Base-by-base conservation (phyloP, 192 early-diverging fungal species). In the Dispira simplex region DNA sequence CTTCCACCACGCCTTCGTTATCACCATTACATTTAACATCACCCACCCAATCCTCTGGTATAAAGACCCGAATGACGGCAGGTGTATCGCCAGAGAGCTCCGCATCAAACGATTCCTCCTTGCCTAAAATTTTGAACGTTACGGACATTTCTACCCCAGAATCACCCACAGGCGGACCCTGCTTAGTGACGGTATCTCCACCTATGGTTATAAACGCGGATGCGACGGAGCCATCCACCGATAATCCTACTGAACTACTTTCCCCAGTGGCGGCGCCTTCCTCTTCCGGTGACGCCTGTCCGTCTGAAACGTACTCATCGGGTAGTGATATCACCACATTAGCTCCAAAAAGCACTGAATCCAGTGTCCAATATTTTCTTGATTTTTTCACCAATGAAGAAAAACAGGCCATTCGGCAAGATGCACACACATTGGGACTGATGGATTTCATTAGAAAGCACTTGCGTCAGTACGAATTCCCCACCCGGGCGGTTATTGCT, bases 361-460 rank as follows among this genome's bases (percentile, higher is more conserved):
- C 18, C 48, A 8, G 48, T 51, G 18, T 16, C 3, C 48, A 23
- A 39, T 39, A 39, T 39, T 39, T 39, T 39, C 32, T 23, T 1
- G 54, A 56, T 13, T 21, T 56, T 56, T 73, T 69, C 44, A 69
- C 68, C 8, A 26, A 20, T 4, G 72, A 63, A 12, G 74, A 72
- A 63, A 70, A 68, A 48, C 69, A 70, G 47, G 23, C 68, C 18
- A 64, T 78, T 20, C 71, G 71, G 45, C 8, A 44, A 23, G 72
- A 77, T 23, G 75, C 72, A 9, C 63, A 67, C 18, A 28, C 63
- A 20, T 63, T 77, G 21, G 75, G 73, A 0, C 52, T 72, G 44
- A 46, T 44, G 14, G 70, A 77, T 39, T 90, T 86, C 66, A 66
- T 90, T 69, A 71, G 85, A 51, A 80, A 90, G 63, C 86, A 85